phyloP scores from a whole-genome alignment of 2,329 filamentous ascomycete species.

The Aureobasidium namibiae region DNA sequence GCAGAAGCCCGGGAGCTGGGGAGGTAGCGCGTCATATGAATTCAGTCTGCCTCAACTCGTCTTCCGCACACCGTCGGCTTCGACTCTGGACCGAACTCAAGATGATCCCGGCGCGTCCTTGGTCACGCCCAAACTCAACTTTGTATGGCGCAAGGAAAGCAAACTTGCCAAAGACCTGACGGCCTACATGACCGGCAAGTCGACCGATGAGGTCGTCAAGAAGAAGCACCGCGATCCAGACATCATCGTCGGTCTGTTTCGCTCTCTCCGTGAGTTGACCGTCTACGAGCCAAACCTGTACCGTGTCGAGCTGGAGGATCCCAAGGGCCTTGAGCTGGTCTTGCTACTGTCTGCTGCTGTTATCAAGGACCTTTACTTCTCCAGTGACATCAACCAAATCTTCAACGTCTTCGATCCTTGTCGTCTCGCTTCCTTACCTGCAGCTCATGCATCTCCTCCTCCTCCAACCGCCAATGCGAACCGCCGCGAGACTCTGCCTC shows the following conservation, averaged over 20 bases:
- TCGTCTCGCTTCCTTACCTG: slow-evolving; percentile 20
- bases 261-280: slow-evolving; percentile 66
- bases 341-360: slow-evolving; percentile 54
- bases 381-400: slow-evolving; percentile 55
- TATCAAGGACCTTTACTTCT: slow-evolving; percentile 55
- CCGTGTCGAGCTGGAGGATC: slow-evolving; percentile 85
- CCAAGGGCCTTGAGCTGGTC: slow-evolving; percentile 83
- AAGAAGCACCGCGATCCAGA: slow-evolving; percentile 84
- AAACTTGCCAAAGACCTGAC: slow-evolving; percentile 80
- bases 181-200: slow-evolving; percentile 76
- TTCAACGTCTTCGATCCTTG: slow-evolving; percentile 62
- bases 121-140: slow-evolving; percentile 63
- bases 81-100: slow-evolving; percentile 66
- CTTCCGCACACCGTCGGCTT: slow-evolving; percentile 72
- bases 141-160: slow-evolving; percentile 84
- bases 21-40: slow-evolving; percentile 72
- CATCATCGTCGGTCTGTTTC: slow-evolving; percentile 87
- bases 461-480: slow-evolving; percentile 16
- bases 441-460: slow-evolving; percentile 14
- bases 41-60: slow-evolving; percentile 85
- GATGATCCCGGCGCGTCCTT: slow-evolving; percentile 48
- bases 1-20: slow-evolving; percentile 69
- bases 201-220: slow-evolving; percentile 55
- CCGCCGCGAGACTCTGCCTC: slow-evolving; percentile 21
- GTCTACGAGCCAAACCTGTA: slow-evolving; percentile 90